Evolutionary conservation across 1,284 basidiomycete species (phyloP).

Genomic region (Tilletiopsis washingtonensis): DNA sequence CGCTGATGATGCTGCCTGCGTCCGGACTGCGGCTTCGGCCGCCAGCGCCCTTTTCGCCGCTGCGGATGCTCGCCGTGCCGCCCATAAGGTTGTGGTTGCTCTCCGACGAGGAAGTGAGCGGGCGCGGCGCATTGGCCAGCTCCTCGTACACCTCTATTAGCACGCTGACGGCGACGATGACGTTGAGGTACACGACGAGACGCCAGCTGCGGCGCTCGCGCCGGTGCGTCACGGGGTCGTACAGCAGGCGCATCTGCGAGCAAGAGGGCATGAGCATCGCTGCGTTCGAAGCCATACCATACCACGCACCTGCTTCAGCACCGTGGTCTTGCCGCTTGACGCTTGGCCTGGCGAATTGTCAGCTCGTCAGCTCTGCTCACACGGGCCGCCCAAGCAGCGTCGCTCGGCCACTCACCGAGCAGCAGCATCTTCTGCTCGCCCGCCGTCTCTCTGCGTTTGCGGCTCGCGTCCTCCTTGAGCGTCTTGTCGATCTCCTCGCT

Average conservation of each 20-base stretch:
- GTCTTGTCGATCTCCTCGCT: not conserved
- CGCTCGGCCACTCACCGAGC: not conserved
- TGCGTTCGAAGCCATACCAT: too few species aligned
- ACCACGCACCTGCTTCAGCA: not conserved
- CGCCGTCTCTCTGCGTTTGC: not conserved
- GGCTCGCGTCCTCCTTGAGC: not conserved
- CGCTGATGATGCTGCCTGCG: not conserved
- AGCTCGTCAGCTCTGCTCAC: too few species aligned
- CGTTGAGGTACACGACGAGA: constrained; percentile 22
- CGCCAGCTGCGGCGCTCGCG: constrained; percentile 16
- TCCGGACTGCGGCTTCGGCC: too few species aligned
- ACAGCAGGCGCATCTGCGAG: constrained; percentile 26
- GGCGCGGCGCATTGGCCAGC: not conserved
- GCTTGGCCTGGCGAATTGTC: not conserved
- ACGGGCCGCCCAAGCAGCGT: too few species aligned
- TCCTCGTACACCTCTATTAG: constrained; percentile 12
- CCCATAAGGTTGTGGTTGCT: not conserved
- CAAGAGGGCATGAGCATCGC: not conserved
- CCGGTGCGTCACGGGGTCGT: constrained; percentile 24
- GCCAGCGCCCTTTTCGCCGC: not conserved
- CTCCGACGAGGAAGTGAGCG: not conserved
- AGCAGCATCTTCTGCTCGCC: not conserved
- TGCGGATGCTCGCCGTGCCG: not conserved
- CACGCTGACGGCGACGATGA: constrained; percentile 11
- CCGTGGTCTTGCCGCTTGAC: not conserved